Base-by-base conservation (phyloP, 2,329 filamentous ascomycete genomes). In the Cladosporium halotolerans region DNA sequence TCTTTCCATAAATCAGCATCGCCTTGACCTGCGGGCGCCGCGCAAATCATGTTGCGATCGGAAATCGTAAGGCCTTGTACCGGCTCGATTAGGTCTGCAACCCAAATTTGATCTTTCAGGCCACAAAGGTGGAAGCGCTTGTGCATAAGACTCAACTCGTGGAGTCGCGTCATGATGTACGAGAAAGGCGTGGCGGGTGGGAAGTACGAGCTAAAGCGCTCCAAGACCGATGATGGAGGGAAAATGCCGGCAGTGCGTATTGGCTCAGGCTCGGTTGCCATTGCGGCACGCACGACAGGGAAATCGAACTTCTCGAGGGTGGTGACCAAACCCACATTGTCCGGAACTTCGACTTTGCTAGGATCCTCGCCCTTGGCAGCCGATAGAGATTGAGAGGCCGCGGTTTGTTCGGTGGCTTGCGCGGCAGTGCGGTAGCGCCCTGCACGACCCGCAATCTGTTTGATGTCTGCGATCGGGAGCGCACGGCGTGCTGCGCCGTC, bases 361-460 rank as follows among this genome's bases (percentile, higher is more conserved):
- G 54, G n/a, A 55, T 59, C 55, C 28, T 66, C 62, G 38, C 62
- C 62, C 33, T 66, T 64, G 9, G 55, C 59, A 18, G 60, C 61
- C 42, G 62, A 58, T 19, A 62, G 55, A 9, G 57, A 53, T 51
- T 64, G 53, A 47, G 67, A 67, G 9, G 60, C 52, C 9, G 46
- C 64, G 28, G 66, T 61, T 32, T 55, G 57, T 36, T 55, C 62
- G 32, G 66, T 63, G 13, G 57, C 63, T 64, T 86, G 78, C 28
- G 78, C 74, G 2, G 88, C 88, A 28, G 86, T 85, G 53, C 85
- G 84, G 70, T 85, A 99, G 43, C 93, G 85, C 28, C 93, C 93
- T 10, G 93, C 93, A 60, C 93, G 84, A 14, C 93, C 93, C 46
- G 84, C 93, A 64, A 99, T 99, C 67, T 99, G 93, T 70, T 96